Percentiles rank a stretch among this genome's conserved stretches.
phyloP scores from a whole-genome alignment of 163 green algal species.

The Scenedesmus sp. region DNA sequence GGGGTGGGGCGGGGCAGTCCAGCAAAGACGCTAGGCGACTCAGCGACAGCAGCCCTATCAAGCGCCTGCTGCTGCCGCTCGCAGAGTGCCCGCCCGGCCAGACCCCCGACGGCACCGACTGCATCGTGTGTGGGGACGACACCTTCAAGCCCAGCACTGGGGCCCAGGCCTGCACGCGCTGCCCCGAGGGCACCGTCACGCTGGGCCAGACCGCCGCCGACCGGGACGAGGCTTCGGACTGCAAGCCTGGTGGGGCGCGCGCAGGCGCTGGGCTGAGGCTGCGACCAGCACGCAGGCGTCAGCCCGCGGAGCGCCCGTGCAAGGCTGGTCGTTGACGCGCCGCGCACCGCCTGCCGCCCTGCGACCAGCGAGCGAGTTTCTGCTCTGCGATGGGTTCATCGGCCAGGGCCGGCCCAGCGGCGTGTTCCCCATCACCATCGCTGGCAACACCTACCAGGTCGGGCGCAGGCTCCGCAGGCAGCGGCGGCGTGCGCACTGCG shows the following conservation, averaged over 20 bases:
- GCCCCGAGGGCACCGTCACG: background rate
- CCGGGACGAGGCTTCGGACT: background rate
- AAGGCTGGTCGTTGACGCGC: too few species aligned
- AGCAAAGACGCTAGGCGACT: too few species aligned
- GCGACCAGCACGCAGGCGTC: background rate
- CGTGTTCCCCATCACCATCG: background rate
- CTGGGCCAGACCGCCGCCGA: background rate
- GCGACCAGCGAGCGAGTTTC: background rate
- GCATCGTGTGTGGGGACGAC: background rate
- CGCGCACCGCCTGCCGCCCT: too few species aligned
- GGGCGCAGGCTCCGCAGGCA: background rate
- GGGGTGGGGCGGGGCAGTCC: too few species aligned
- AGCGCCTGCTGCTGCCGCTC: background rate
- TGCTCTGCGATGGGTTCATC: conserved; percentile 2
- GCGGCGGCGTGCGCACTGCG: background rate
- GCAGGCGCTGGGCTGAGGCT: background rate
- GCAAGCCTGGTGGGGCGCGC: background rate
- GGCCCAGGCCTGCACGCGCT: background rate
- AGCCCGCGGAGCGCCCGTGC: too few species aligned
- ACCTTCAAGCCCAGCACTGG: background rate
- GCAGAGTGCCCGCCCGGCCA: conserved; percentile 5
- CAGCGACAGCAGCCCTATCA: background rate
- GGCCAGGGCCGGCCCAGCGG: background rate
- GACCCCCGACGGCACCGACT: background rate
- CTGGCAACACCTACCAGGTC: background rate